Conservation (phyloP, 1,139 yeast species). For the Protomyces lactucae-debilis region DNA sequence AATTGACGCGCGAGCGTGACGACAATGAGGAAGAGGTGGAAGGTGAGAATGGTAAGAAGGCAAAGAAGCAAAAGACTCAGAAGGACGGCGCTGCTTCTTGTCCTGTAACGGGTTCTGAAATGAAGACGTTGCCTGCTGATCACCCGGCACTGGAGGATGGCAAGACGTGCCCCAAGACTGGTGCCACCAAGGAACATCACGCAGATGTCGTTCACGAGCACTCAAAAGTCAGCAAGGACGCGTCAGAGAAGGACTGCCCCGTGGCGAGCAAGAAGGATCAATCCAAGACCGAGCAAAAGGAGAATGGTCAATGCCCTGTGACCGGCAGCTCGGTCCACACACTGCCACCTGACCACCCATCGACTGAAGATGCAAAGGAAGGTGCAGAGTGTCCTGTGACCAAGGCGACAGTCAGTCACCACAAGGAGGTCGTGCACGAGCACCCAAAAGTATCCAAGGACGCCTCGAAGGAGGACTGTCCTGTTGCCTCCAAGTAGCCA, state of each 20-base stretch:
- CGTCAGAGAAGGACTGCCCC: slow-evolving; percentile 24
- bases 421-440: slow-evolving; percentile 12
- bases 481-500: slow-evolving; percentile 1
- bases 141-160: neutral
- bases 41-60: neutral
- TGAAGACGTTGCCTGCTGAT: neutral
- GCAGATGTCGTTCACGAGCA: slow-evolving; percentile 18
- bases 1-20: neutral
- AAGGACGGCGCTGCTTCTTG: neutral
- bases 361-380: slow-evolving; percentile 1
- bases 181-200: slow-evolving; percentile 17
- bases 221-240: slow-evolving; percentile 3
- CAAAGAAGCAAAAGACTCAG: neutral
- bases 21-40: neutral
- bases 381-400: slow-evolving; percentile 25
- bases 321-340: slow-evolving; percentile 13
- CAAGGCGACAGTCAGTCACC: slow-evolving; percentile 16
- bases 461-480: slow-evolving; percentile 17
- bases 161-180: slow-evolving; percentile 15
- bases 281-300: neutral
- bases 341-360: slow-evolving; percentile 22
- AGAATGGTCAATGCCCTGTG: slow-evolving; percentile 15
- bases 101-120: neutral
- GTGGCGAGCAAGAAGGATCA: neutral
- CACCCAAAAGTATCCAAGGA: slow-evolving; percentile 11